Percentiles rank a stretch among this genome's conserved stretches.
phyloP scores from a whole-genome alignment of 495 filamentous ascomycete species.

The Patellaria atrata region DNA sequence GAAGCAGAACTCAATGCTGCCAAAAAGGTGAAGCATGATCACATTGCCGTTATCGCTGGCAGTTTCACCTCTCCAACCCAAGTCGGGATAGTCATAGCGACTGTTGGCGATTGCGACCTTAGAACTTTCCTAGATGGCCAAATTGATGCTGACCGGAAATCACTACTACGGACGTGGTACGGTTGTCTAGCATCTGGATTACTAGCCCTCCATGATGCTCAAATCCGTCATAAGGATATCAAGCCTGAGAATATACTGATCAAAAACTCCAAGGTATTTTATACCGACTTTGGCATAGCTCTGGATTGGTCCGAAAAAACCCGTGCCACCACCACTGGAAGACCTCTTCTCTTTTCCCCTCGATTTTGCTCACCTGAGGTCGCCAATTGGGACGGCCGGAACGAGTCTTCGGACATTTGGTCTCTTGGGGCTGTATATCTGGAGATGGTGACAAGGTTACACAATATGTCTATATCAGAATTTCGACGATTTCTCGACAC shows the following conservation, averaged over 20 bases:
- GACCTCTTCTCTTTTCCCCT: neutral
- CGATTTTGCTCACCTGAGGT: slow-evolving; percentile 27
- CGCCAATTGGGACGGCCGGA: slow-evolving; percentile 13
- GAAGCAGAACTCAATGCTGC: neutral
- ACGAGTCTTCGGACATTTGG: slow-evolving; percentile 30
- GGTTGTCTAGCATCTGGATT: slow-evolving; percentile 2
- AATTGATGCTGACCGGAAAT: neutral
- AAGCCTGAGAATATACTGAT: slow-evolving; percentile 1
- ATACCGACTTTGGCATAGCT: slow-evolving; percentile 5
- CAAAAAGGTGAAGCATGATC: slow-evolving; percentile 3
- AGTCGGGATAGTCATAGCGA: slow-evolving; percentile 5
- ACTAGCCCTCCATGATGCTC: slow-evolving; percentile 3
- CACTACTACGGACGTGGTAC: slow-evolving; percentile 2
- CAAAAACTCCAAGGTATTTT: neutral
- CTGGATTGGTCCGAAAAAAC: slow-evolving; percentile 2
- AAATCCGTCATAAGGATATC: slow-evolving; percentile 5
- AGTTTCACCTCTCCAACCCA: slow-evolving; percentile 2
- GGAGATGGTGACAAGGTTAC: slow-evolving; percentile 28
- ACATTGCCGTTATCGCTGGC: slow-evolving; percentile 2
- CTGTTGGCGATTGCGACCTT: slow-evolving; percentile 3
- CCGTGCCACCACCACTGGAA: slow-evolving; percentile 1
- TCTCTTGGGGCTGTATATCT: slow-evolving; percentile 32
- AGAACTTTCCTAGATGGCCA: slow-evolving; percentile 1
- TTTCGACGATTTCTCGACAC: slow-evolving; percentile 6
- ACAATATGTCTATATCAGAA: slow-evolving; percentile 6